A percentile compares a stretch with the other conserved stretches of the same genome.
Evolutionary conservation across 495 filamentous ascomycete genomes (phyloP).

Genomic region (Aspergillus diversus): DNA sequence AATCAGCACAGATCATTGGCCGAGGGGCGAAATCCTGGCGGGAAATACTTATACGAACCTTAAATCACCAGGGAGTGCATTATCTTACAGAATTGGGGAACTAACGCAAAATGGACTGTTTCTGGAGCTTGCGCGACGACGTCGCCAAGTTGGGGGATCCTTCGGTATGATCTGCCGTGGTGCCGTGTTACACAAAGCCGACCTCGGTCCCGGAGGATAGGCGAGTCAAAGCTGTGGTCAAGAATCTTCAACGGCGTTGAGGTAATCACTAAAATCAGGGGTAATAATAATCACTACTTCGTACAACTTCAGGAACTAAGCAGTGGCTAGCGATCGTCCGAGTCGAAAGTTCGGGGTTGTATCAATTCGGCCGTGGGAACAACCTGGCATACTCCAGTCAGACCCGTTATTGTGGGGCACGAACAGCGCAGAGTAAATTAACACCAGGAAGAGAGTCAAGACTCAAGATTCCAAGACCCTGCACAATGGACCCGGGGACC

Average conservation of each 20-base stretch:
- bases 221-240: constrained; percentile 5
- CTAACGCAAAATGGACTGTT: constrained; percentile 15
- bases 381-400: background rate
- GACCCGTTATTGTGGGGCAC: constrained; percentile 8
- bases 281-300: constrained; percentile 5
- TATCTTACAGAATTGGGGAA: constrained; percentile 17
- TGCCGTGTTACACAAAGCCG: constrained; percentile 25
- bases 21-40: constrained; percentile 3
- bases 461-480: background rate
- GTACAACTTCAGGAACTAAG: background rate
- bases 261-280: constrained; percentile 23
- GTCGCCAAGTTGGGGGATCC: constrained; percentile 14
- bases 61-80: constrained; percentile 10
- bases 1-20: constrained; percentile 7
- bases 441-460: background rate
- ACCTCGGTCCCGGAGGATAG: constrained; percentile 26
- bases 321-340: constrained; percentile 22
- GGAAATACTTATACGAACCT: constrained; percentile 7
- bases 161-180: constrained; percentile 26
- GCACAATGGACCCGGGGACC: constrained; percentile 1
- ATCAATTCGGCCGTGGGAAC: constrained; percentile 20
- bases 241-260: constrained; percentile 5
- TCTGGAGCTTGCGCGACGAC: constrained; percentile 10
- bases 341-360: constrained; percentile 18
- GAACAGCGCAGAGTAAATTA: background rate